Evolutionary conservation across 768 basidiomycete species (phyloP).

Genomic region (Calocybe indica): DNA sequence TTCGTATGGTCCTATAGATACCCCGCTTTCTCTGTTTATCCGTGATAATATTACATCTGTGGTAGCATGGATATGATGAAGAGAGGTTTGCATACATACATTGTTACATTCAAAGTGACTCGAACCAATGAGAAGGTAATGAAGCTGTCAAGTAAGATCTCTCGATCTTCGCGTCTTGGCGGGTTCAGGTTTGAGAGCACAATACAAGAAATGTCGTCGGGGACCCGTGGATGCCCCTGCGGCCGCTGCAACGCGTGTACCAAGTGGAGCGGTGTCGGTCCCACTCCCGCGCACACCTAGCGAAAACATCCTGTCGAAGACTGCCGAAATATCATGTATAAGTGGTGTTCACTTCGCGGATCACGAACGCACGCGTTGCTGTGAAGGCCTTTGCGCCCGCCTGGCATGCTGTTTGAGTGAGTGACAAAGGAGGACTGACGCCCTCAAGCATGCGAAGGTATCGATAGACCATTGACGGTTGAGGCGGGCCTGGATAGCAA

Average conservation of each 20-base stretch:
- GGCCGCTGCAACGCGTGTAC: slow-evolving; percentile 58
- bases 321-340: slow-evolving; percentile 29
- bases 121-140: background rate
- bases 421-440: slow-evolving; percentile 79
- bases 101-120: too few species aligned
- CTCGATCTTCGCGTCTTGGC: slow-evolving; percentile 26
- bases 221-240: slow-evolving; percentile 63
- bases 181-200: slow-evolving; percentile 62
- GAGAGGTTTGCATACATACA: too few species aligned
- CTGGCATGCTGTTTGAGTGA: slow-evolving; percentile 86
- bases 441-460: slow-evolving; percentile 89
- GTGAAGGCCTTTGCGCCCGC: slow-evolving; percentile 85
- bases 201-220: slow-evolving; percentile 80
- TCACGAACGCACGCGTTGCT: slow-evolving; percentile 61
- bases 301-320: slow-evolving; percentile 88
- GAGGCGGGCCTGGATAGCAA: slow-evolving; percentile 57
- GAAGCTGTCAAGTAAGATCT: slow-evolving; percentile 10
- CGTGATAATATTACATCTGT: too few species aligned
- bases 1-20: too few species aligned
- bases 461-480: slow-evolving; percentile 89
- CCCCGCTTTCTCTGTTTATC: too few species aligned
- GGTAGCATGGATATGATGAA: too few species aligned
- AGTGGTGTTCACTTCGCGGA: slow-evolving; percentile 6
- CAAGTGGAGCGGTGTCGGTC: slow-evolving; percentile 55
- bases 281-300: slow-evolving; percentile 77